Base-by-base conservation (phyloP, 805 yeast genomes). In the Cyberlindnera sargentensis region DNA sequence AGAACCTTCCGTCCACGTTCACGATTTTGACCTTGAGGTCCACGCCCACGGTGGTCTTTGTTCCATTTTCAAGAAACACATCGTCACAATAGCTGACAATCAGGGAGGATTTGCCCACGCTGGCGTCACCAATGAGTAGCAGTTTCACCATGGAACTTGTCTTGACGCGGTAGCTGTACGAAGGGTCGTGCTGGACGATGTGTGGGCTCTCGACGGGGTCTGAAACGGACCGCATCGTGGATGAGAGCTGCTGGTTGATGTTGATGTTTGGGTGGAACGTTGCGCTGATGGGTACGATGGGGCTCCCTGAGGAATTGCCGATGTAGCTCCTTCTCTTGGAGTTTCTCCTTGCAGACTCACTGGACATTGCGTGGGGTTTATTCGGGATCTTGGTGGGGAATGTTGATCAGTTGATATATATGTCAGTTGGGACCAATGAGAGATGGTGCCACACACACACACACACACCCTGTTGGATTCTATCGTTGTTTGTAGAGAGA, bases 81-180 rank as follows among this genome's bases (percentile, higher is more conserved):
- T 65, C 62, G 20, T 67, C 64, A 47, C 72, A 69, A 44, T 70
- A 72, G 23, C 67, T 63, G 6, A 71, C 47, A 4, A 72, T 63
- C 48, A 72, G 59, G 1, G 76, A 74, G 7, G 75, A 67, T 47
- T 72, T 72, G 1, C 77, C 77, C 3, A 72, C 75, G 9, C 72
- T 70, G 2, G 75, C 68, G 37, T 71, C 71, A 3, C 77, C 76
- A 28, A 72, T 60, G 5, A 70, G 53, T 8, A 71, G 50, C 4
- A 70, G 44, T 47, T 71, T 71, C 39, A 66, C 59, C 30, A 56
- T 49, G 3, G 60, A 53, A 1, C 54, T 45, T 1, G 61, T 48
- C 44, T 47, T 53, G 1, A 42, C 31, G 3, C 42, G 44, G 3
- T 44, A 27, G 26, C 36, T 42, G 34, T 48, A 52, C n/a, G 48